Base-by-base conservation (phyloP, 1,139 yeast genomes). In the Debaryomyces robertsiae region DNA sequence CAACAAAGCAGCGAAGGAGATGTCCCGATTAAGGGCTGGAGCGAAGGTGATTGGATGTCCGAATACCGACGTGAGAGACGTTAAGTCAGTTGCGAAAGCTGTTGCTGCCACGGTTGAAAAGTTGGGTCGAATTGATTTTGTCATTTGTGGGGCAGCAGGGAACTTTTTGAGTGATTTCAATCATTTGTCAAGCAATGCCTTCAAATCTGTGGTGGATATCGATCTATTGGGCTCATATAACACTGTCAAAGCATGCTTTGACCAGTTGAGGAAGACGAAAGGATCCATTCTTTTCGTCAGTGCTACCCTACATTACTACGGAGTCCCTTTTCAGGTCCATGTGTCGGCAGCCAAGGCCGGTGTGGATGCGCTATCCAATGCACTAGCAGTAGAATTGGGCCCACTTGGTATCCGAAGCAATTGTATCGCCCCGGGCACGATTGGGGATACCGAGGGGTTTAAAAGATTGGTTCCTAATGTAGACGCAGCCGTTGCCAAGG, bases 321-420 rank as follows among this genome's bases (percentile, higher is more conserved):
- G 96, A 14, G 79, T 85, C 6, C 95, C 96, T 6, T 80, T 84
- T 65, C 96, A 90, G 63, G 57, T 79, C 5, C 97, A 89, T 51
- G 96, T 88, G 1, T 85, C 90, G 2, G 96, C 97, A 0, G 96
- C 96, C 5, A 90, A 90, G 65, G 96, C 96, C 1, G 97, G 96
- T 15, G 79, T 90, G 27, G 97, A 91, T 58, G 94, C 96, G 0
- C 67, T 90, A 32, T 81, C 90, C 15, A 81, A 84, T 49, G 84
- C 89, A 0, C 63, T 90, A 46, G 95, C 96, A 0, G 90, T 87
- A 6, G 97, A 90, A 62, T 70, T 88, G 46, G 97, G 96, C 1
- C 95, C 96, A 0, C 58, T 85, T 43, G 96, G 97, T 3, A 77
- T 90, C 36, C 74, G 91, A 42, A 77, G 81, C 38, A 90, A 90